A percentile compares a stretch with the other conserved stretches of the same genome.
Evolutionary conservation across 352 stramenopile genomes (phyloP).

Genomic region (Phytophthora hybrid): DNA sequence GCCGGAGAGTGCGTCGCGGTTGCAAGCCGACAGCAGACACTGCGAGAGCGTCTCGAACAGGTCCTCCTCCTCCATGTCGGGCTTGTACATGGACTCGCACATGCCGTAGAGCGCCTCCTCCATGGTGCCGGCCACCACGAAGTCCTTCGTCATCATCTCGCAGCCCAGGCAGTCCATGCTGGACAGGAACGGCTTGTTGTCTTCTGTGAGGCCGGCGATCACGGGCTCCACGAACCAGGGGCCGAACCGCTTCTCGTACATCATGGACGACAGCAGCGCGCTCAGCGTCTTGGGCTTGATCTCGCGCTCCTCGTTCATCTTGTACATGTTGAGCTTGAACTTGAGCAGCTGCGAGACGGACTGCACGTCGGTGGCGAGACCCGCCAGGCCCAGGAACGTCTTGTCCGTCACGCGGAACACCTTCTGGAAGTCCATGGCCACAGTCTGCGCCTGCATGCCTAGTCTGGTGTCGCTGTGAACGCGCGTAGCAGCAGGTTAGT

Average conservation of each 20-base stretch:
- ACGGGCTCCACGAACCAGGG: conserved; percentile 99
- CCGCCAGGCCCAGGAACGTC: conserved; percentile 96
- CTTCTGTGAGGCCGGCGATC: conserved; percentile 95
- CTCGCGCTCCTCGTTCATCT: conserved; percentile 98
- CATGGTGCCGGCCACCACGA: conserved; percentile 98
- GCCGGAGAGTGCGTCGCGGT: conserved; percentile 98
- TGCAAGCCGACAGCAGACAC: conserved; percentile 97
- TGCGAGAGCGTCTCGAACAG: conserved; percentile 99
- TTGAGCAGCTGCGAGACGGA: conserved; percentile 96
- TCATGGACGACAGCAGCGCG: conserved; percentile 95
- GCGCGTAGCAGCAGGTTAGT: not conserved
- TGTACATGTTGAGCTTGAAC: conserved; percentile 98
- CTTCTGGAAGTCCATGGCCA: conserved; percentile 98
- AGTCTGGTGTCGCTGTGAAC: conserved; percentile 94
- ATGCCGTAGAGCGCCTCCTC: conserved; percentile 98
- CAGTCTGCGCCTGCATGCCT: conserved; percentile 96
- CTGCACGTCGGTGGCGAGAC: conserved; percentile 98
- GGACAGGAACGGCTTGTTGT: conserved; percentile 97
- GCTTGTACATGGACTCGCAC: conserved; percentile 98
- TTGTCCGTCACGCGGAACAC: conserved; percentile 98
- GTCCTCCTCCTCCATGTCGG: conserved; percentile 96
- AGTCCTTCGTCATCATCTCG: conserved; percentile 96
- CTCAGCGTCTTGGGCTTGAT: conserved; percentile 99
- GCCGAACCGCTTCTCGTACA: conserved; percentile 99
- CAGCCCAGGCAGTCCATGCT: conserved; percentile 99